phyloP scores from a whole-genome alignment of 192 early-diverging fungal species.

The Piromyces sp. region DNA sequence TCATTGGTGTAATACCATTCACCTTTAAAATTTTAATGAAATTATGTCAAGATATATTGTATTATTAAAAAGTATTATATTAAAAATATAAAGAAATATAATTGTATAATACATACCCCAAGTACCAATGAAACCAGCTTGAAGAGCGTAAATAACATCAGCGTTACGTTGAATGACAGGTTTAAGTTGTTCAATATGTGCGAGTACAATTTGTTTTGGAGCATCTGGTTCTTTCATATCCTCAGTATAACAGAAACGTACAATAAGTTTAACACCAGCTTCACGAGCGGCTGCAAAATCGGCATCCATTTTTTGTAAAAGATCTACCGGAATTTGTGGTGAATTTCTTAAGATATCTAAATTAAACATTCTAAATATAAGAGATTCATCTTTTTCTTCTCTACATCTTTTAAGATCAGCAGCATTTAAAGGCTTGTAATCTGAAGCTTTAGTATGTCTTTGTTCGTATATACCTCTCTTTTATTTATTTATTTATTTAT shows the following conservation, averaged over 20 bases:
- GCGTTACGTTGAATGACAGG: background rate
- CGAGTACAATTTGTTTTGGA: background rate
- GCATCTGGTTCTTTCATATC: background rate
- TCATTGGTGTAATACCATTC: background rate
- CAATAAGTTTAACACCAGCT: background rate
- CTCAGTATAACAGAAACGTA: background rate
- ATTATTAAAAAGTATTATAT: too few relatives aligned
- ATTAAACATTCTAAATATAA: background rate
- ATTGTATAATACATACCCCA: background rate
- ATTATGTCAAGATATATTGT: too few relatives aligned
- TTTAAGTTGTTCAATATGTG: background rate
- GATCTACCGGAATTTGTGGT: background rate
- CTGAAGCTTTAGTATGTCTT: background rate
- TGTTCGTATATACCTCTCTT: background rate
- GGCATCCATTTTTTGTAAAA: background rate
- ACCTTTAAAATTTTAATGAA: background rate
- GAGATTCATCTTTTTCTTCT: background rate
- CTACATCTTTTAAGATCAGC: background rate
- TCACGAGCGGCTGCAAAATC: background rate
- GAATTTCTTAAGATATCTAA: background rate
- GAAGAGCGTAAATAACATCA: background rate
- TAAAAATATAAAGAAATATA: too few relatives aligned
- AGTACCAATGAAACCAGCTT: background rate
- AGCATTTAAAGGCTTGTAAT: background rate
- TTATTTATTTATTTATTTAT: too few relatives aligned